Evolutionary conservation across 139 green algal species (phyloP).

Genomic region (Micractinium sp.): DNA sequence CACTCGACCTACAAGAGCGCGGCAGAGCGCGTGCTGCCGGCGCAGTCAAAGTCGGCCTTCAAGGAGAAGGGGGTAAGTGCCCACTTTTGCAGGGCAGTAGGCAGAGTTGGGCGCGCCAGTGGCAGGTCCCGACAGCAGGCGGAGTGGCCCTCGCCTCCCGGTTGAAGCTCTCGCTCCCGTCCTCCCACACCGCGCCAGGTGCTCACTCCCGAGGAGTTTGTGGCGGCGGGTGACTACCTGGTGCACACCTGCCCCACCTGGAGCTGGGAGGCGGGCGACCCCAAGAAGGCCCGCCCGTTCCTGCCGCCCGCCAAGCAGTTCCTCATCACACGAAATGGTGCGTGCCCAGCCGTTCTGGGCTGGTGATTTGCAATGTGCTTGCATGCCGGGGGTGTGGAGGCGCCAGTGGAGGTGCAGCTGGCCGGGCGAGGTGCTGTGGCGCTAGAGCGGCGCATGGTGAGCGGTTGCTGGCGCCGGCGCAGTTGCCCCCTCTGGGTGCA

Average conservation of each 20-base stretch:
- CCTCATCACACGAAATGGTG: conserved; percentile 86
- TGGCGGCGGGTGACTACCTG: conserved; percentile 83
- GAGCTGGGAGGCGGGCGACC: conserved; percentile 82
- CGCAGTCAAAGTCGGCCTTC: conserved; percentile 45
- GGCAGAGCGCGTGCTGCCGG: conserved; percentile 50
- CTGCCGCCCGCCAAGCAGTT: conserved; percentile 89
- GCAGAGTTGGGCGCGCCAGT: background rate
- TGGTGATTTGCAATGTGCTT: background rate
- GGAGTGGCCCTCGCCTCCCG: background rate
- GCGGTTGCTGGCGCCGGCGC: background rate
- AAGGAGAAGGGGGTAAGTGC: conserved; percentile 61
- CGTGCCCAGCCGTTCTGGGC: background rate
- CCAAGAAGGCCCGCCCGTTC: conserved; percentile 66
- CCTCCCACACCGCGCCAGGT: conserved; percentile 58
- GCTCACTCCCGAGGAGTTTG: conserved; percentile 89
- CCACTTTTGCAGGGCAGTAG: background rate
- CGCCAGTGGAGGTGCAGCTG: background rate
- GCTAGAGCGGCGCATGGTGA: too few species aligned
- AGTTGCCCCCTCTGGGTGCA: background rate
- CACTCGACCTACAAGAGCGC: conserved; percentile 56
- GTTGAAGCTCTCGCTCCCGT: too few species aligned
- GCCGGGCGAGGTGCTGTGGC: background rate
- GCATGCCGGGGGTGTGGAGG: background rate
- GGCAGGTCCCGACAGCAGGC: background rate
- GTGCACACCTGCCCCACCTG: conserved; percentile 87